These are phyloP conservation scores for Puya raimondii DNA, from an alignment of 176 grass and related monocot species.

Conservation along the genomic window DNA sequence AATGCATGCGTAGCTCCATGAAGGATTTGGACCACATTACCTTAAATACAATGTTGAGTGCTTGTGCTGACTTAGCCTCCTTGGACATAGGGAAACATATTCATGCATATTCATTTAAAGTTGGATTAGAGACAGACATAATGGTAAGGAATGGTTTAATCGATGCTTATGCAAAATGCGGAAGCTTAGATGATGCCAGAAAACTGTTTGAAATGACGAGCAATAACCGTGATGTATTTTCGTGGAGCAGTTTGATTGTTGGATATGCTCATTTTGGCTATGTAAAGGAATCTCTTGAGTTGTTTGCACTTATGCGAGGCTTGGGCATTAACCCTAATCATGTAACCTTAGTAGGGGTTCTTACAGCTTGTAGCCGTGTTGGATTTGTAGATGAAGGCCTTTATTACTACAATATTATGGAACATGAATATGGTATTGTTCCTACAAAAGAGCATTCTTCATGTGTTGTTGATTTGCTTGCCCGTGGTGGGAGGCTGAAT, in stretches of 20 bases:
- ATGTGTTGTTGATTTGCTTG: slow-evolving; percentile 23
- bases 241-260: slow-evolving; percentile 25
- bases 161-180: slow-evolving; percentile 24
- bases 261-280: slow-evolving; percentile 22
- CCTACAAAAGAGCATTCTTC: slow-evolving; percentile 26
- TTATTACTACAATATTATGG: slow-evolving; percentile 17
- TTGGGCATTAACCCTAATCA: slow-evolving; percentile 11
- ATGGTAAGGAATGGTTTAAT: slow-evolving; percentile 17
- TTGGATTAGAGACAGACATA: slow-evolving; percentile 15
- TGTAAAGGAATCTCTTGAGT: slow-evolving; percentile 21
- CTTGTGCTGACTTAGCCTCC: slow-evolving; percentile 21
- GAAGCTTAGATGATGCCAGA: slow-evolving; percentile 20
- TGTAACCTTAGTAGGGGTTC: slow-evolving; percentile 19
- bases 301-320: slow-evolving; percentile 13
- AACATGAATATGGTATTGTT: slow-evolving; percentile 8
- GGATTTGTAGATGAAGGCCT: slow-evolving; percentile 18
- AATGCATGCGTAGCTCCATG: background rate
- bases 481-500: slow-evolving; percentile 15
- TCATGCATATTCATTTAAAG: slow-evolving; percentile 23
- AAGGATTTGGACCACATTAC: slow-evolving; percentile 15
- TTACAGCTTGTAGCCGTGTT: slow-evolving; percentile 22
- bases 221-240: slow-evolving; percentile 15
- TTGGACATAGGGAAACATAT: slow-evolving; percentile 17
- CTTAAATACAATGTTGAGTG: slow-evolving; percentile 14
- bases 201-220: slow-evolving; percentile 8